Base-by-base conservation (phyloP, 164 flowering plant genomes). In the Vitis riparia region DNA sequence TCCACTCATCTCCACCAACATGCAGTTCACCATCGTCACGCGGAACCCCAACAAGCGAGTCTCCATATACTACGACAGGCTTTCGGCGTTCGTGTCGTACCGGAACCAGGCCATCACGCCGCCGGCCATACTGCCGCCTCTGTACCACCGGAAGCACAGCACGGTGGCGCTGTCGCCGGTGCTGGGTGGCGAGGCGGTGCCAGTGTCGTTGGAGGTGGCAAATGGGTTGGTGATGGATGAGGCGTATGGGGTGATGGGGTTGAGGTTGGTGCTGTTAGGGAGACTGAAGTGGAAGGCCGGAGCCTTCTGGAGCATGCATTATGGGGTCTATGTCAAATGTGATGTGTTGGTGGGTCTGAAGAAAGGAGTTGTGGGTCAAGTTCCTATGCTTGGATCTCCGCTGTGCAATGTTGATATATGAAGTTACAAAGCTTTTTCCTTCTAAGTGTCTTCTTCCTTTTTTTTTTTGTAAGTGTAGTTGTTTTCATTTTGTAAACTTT, bases 1-100 rank as follows among this genome's bases (percentile, higher is more conserved):
- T 5, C 75, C 86, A 1, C 64, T 75, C 65, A 49, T 92, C 52
- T 73, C 94, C 76, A 72, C 91, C 75, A 73, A 86, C 80, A 73
- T 90, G 81, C 97, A 91, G 78, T 85, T 94, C 86, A 89, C 96
- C 8, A 44, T 94, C 69, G 68, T 83, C 19, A 78, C 89, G 1
- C 73, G 90, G 27, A 94, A 94, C 85, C 87, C 97, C 1, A 91
- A 92, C 90, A 65, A 65, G 59, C 79, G 97, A 3, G 85, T 82
- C 30, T 72, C 87, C 51, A 75, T 86, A 48, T 73, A 76, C 74
- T 92, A 88, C 75, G 94, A 89, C 81, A 79, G 70, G 11, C 81
- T 94, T 1, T 61, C 86, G 2, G 86, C 85, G 1, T 80, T 69
- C 59, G 91, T 89, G 1, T 71, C 81, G 15, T 92, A 90, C 73